These are phyloP conservation scores for Corynespora cassiicola DNA, from an alignment of 2,329 filamentous ascomycete genomes.

Conservation along the genomic window DNA sequence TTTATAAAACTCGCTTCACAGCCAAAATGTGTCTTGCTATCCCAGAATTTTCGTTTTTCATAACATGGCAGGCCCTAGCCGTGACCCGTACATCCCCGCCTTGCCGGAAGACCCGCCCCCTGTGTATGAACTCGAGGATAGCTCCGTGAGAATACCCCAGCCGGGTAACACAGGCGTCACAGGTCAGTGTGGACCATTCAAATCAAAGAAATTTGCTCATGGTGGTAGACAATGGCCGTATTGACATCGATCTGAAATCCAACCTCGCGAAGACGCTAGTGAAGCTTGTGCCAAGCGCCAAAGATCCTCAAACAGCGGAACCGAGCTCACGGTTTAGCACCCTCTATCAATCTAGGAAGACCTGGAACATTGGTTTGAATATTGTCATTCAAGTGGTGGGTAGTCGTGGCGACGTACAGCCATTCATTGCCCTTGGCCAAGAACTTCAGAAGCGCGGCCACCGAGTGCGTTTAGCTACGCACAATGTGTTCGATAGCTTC, in stretches of 20 bases:
- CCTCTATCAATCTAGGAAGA: no score
- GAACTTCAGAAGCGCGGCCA: constrained; percentile 47
- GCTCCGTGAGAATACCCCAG: constrained; percentile 11
- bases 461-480: constrained; percentile 32
- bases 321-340: background rate
- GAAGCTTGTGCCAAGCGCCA: constrained; percentile 22
- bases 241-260: constrained; percentile 33
- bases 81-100: no score
- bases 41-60: no score
- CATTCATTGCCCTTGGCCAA: constrained; percentile 65
- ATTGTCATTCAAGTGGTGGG: constrained; percentile 64
- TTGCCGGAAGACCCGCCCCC: no score
- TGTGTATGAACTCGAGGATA: no score
- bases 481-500: constrained; percentile 18
- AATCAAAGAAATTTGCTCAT: constrained; percentile 1
- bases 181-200: background rate
- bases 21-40: no score
- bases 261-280: constrained; percentile 22
- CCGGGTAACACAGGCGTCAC: constrained; percentile 20
- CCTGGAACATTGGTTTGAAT: no score
- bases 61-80: no score
- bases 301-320: no score
- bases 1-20: no score
- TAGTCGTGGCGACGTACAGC: constrained; percentile 63
- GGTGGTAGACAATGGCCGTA: constrained; percentile 26